Conservation (phyloP, 768 basidiomycete genomes). For the Tremella fuciformis region DNA sequence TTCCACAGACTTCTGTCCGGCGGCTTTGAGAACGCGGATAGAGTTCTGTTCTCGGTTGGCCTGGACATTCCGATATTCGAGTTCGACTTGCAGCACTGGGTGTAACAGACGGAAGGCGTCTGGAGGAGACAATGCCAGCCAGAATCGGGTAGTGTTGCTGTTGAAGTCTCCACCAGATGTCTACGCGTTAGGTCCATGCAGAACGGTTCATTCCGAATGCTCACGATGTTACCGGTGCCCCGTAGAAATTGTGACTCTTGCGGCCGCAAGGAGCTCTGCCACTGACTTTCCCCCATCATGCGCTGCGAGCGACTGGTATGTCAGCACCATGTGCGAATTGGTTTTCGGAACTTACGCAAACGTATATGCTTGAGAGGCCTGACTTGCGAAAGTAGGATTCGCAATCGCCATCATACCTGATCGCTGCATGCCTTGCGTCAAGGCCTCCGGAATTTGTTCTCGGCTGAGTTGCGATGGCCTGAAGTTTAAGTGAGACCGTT, state of each 20-base stretch:
- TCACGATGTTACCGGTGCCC: constrained; percentile 45
- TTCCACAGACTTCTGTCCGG: constrained; percentile 28
- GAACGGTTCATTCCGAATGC: constrained; percentile 9
- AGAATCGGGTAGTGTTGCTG: constrained; percentile 43
- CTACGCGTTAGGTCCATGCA: constrained; percentile 20
- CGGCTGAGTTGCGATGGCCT: constrained; percentile 67
- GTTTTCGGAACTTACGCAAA: background rate
- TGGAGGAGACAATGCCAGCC: constrained; percentile 23
- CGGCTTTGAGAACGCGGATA: constrained; percentile 32
- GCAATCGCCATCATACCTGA: constrained; percentile 75
- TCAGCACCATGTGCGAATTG: background rate
- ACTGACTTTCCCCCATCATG: constrained; percentile 33
- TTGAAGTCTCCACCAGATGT: constrained; percentile 41
- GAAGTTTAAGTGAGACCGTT: constrained; percentile 15
- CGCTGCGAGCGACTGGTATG: constrained; percentile 26
- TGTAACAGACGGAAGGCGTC: constrained; percentile 27
- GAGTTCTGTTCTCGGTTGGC: background rate
- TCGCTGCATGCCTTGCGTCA: constrained; percentile 66
- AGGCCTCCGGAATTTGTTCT: constrained; percentile 63
- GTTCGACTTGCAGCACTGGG: constrained; percentile 21
- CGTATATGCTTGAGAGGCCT: constrained; percentile 36
- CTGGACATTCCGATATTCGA: constrained; percentile 28
- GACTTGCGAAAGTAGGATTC: constrained; percentile 55
- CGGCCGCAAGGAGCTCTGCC: constrained; percentile 39
- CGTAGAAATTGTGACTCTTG: constrained; percentile 50